Conservation (phyloP, 2,329 filamentous ascomycete genomes). For the Pseudogymnoascus sp. region DNA sequence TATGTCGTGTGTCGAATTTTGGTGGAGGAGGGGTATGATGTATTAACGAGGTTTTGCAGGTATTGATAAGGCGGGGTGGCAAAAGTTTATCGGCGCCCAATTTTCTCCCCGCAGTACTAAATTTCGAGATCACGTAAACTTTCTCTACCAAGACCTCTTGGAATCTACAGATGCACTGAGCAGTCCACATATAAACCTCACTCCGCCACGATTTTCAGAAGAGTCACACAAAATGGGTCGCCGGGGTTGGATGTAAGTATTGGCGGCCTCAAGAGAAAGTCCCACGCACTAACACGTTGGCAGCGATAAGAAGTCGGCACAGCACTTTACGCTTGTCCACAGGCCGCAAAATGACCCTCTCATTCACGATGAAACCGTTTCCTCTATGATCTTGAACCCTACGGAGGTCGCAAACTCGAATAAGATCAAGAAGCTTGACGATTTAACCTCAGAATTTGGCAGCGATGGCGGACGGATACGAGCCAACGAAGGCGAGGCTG, state of each 20-base stretch:
- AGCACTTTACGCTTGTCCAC: conserved; percentile 90
- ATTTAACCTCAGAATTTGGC: conserved; percentile 70
- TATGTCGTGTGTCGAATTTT: conserved; percentile 2
- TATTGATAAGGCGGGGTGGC: conserved; percentile 8
- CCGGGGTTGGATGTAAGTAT: conserved; percentile 62
- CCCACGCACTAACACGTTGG: conserved; percentile 28
- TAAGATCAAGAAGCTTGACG: conserved; percentile 60
- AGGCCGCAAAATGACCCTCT: conserved; percentile 95
- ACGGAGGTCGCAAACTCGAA: conserved; percentile 43
- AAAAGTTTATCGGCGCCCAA: conserved; percentile 6
- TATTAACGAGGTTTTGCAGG: conserved; percentile 8
- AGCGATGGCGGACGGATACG: conserved; percentile 56
- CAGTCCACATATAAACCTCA: not conserved
- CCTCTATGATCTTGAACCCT: conserved; percentile 83
- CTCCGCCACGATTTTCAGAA: not conserved
- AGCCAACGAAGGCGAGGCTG: conserved; percentile 91
- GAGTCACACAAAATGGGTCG: conserved; percentile 54
- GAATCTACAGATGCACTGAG: conserved; percentile 5
- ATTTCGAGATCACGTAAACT: conserved; percentile 8
- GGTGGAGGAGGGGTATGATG: conserved; percentile 6
- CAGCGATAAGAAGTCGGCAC: conserved; percentile 83
- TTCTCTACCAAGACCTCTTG: conserved; percentile 7
- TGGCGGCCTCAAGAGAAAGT: conserved; percentile 9
- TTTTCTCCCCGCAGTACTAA: conserved; percentile 9
- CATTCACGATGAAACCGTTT: conserved; percentile 84